Conservation (phyloP, 1,139 yeast species). For the Suhomyces atakaporum region DNA sequence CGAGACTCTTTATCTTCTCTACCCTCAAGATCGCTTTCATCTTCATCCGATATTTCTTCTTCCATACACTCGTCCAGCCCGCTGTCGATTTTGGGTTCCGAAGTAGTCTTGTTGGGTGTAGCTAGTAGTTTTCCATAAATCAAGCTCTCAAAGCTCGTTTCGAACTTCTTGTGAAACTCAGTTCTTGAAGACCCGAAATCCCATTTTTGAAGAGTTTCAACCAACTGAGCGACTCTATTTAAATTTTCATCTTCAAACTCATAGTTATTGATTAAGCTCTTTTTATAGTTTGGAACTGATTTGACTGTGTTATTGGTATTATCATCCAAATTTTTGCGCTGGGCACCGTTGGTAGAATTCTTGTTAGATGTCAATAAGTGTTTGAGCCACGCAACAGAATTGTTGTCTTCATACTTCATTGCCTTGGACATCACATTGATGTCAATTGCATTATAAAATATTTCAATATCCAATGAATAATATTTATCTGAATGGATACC, state of each 20-base stretch:
- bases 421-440: slow-evolving; percentile 29
- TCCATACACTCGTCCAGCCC: slow-evolving; percentile 12
- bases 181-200: slow-evolving; percentile 7
- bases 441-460: slow-evolving; percentile 63
- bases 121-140: slow-evolving; percentile 20
- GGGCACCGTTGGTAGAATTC: background rate
- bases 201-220: slow-evolving; percentile 16
- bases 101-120: slow-evolving; percentile 7
- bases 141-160: slow-evolving; percentile 22
- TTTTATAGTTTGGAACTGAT: slow-evolving; percentile 3
- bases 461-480: slow-evolving; percentile 66
- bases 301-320: background rate
- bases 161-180: slow-evolving; percentile 18
- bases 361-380: slow-evolving; percentile 9
- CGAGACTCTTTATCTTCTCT: slow-evolving; percentile 16
- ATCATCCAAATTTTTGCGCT: background rate
- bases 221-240: slow-evolving; percentile 14
- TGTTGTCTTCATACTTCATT: slow-evolving; percentile 16
- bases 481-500: slow-evolving; percentile 73
- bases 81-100: slow-evolving; percentile 5
- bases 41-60: slow-evolving; percentile 15
- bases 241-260: slow-evolving; percentile 16
- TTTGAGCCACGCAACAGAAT: slow-evolving; percentile 19
- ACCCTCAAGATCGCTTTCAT: slow-evolving; percentile 33
- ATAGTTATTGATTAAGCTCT: slow-evolving; percentile 13